A percentile compares a stretch with the other conserved stretches of the same genome.
These are phyloP conservation scores for Thalia dealbata DNA, from an alignment of 176 grass and related monocot species.

Conservation along the genomic window DNA sequence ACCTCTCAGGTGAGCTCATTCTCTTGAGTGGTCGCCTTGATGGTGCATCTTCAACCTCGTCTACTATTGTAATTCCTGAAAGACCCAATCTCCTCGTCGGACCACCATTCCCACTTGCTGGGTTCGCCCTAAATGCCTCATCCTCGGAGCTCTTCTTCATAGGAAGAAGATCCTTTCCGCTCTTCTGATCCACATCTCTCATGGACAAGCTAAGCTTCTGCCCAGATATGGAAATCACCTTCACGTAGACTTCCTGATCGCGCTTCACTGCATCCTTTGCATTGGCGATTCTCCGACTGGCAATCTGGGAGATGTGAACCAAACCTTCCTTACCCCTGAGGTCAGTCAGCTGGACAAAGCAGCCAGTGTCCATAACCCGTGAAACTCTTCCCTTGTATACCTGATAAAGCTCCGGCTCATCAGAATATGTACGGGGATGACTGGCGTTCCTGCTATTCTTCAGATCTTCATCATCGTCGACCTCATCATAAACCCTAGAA, in stretches of 20 bases:
- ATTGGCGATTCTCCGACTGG: conserved; percentile 42
- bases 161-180: conserved; percentile 63
- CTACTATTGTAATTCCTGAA: conserved; percentile 70
- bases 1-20: conserved; percentile 88
- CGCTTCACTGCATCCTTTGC: conserved; percentile 69
- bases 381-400: conserved; percentile 68
- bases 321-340: conserved; percentile 56
- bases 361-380: conserved; percentile 64
- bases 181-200: conserved; percentile 85
- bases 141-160: conserved; percentile 36
- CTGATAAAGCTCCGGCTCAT: conserved; percentile 59
- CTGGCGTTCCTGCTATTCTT: conserved; percentile 5
- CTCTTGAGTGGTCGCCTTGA: conserved; percentile 52
- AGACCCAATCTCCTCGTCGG: conserved; percentile 44
- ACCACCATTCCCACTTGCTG: conserved; percentile 26
- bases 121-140: conserved; percentile 43
- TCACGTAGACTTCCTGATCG: conserved; percentile 75
- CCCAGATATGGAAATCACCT: conserved; percentile 63
- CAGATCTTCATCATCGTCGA: conserved; percentile 14
- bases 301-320: conserved; percentile 80
- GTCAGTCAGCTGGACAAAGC: conserved; percentile 68
- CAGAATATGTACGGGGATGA: conserved; percentile 3
- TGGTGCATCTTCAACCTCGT: conserved; percentile 48
- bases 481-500: conserved; percentile 14
- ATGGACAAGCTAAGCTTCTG: conserved; percentile 67